phyloP scores from a whole-genome alignment of 768 basidiomycete species.

The Lactifluus echinatus region DNA sequence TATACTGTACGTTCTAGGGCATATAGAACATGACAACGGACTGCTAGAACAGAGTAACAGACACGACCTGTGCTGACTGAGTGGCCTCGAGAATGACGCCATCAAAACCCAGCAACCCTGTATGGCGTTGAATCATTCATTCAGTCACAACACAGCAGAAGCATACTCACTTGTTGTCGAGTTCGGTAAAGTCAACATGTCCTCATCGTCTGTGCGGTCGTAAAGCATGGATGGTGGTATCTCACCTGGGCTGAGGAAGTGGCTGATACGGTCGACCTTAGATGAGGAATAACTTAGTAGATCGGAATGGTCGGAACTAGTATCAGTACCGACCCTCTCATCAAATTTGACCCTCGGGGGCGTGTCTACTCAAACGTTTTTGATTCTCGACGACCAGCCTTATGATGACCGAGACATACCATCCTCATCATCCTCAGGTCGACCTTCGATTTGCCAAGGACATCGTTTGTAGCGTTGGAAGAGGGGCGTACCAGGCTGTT shows the following conservation, averaged over 20 bases:
- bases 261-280: constrained; percentile 71
- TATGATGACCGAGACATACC: constrained; percentile 33
- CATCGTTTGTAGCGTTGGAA: constrained; percentile 91
- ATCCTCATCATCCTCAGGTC: constrained; percentile 77
- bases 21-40: neutral
- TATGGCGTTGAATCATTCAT: neutral
- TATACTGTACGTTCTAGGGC: neutral
- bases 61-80: constrained; percentile 66
- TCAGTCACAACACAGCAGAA: neutral
- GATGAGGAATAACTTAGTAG: neutral
- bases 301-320: neutral
- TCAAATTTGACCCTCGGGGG: constrained; percentile 67
- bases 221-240: constrained; percentile 72
- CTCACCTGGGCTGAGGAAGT: constrained; percentile 68
- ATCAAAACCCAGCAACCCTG: constrained; percentile 66
- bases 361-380: constrained; percentile 38
- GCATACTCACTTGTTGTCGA: constrained; percentile 54
- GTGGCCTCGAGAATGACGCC: constrained; percentile 76
- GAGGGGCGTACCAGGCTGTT: constrained; percentile 75
- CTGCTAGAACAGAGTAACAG: constrained; percentile 55
- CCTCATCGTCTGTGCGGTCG: constrained; percentile 71
- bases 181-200: constrained; percentile 57
- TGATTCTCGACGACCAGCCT: constrained; percentile 4
- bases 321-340: constrained; percentile 43
- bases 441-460: constrained; percentile 79